Evolutionary conservation across 352 stramenopile genomes (phyloP).

Genomic region (Pythium diclinum): DNA sequence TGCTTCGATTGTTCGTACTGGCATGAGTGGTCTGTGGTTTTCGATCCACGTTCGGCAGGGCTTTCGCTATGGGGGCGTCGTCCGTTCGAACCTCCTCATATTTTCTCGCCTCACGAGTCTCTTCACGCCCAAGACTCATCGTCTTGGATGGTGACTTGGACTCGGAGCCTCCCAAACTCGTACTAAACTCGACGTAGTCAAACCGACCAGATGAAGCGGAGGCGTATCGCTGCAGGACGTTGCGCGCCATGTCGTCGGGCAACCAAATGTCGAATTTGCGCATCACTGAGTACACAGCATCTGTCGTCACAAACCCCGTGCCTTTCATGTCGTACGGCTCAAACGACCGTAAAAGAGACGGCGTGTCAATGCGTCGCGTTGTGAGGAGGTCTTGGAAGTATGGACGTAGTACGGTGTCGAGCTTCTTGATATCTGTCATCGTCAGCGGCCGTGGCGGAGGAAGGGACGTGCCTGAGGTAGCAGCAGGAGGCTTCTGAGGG

Average conservation of each 20-base stretch:
- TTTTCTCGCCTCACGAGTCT: not conserved
- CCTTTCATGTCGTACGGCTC: conserved; percentile 57
- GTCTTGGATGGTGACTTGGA: not conserved
- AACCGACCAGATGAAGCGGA: conserved; percentile 46
- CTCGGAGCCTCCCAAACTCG: conserved; percentile 17
- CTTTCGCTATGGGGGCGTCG: not conserved
- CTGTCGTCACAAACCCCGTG: conserved; percentile 57
- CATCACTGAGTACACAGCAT: conserved; percentile 63
- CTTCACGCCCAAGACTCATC: not conserved
- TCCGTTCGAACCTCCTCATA: not conserved
- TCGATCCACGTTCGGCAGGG: conserved; percentile 10
- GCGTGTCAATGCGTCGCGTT: conserved; percentile 33
- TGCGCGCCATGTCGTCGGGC: conserved; percentile 37
- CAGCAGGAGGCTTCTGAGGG: conserved; percentile 1
- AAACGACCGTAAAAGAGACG: conserved; percentile 39
- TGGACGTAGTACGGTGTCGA: conserved; percentile 40
- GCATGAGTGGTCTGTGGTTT: not conserved
- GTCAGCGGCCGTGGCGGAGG: conserved; percentile 22
- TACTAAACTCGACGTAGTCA: conserved; percentile 74
- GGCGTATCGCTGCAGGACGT: conserved; percentile 47
- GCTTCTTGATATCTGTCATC: conserved; percentile 40
- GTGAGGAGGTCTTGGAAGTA: conserved; percentile 54
- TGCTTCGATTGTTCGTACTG: not conserved
- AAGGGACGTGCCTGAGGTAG: not conserved
- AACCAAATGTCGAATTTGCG: conserved; percentile 59